phyloP scores from a whole-genome alignment of 2,329 filamentous ascomycete species.

The Blumeriella jaapii region DNA sequence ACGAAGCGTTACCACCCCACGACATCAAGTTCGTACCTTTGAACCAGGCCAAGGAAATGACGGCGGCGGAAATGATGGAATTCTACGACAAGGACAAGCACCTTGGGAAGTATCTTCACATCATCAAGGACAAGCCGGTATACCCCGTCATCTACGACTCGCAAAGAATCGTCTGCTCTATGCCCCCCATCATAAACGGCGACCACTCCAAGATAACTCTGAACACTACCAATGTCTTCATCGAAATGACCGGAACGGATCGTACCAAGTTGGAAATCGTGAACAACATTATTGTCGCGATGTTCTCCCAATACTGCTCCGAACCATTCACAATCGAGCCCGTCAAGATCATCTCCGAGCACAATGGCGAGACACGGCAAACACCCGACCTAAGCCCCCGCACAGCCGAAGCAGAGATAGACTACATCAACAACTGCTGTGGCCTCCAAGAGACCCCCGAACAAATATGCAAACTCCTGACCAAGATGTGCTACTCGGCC shows the following conservation, averaged over 20 bases:
- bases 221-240: constrained; percentile 86
- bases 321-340: constrained; percentile 91
- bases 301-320: constrained; percentile 88
- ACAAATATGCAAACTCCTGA: constrained; percentile 67
- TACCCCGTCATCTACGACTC: constrained; percentile 95
- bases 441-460: constrained; percentile 66
- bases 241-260: constrained; percentile 94
- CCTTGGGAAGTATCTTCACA: constrained; percentile 80
- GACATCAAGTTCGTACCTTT: constrained; percentile 84
- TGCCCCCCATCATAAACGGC: constrained; percentile 96
- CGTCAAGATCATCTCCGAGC: constrained; percentile 80
- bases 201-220: constrained; percentile 93
- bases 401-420: constrained; percentile 68
- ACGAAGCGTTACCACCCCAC: constrained; percentile 84
- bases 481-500: constrained; percentile 81
- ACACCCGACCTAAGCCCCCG: constrained; percentile 73
- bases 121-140: constrained; percentile 84
- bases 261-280: constrained; percentile 94
- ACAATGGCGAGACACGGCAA: constrained; percentile 74
- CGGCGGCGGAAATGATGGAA: constrained; percentile 76
- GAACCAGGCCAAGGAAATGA: constrained; percentile 85
- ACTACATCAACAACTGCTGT: constrained; percentile 89
- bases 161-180: constrained; percentile 75
- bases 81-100: constrained; percentile 96
- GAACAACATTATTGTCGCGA: constrained; percentile 87